A percentile compares a stretch with the other conserved stretches of the same genome.
Evolutionary conservation across 768 basidiomycete genomes (phyloP).

Genomic region (Leccinum sublutescens): DNA sequence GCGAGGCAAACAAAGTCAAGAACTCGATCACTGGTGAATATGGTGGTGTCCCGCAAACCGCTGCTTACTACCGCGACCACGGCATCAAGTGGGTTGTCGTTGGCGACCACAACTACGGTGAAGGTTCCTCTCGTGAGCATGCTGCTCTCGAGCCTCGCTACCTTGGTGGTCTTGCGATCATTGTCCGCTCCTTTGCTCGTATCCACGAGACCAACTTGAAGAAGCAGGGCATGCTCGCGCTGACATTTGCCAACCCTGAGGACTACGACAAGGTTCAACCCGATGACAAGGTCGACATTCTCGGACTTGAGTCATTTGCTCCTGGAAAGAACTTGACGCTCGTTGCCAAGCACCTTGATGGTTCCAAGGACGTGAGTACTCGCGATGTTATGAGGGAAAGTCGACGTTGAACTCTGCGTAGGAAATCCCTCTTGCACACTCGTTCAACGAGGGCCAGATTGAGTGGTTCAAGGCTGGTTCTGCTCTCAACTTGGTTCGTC

Average conservation of each 20-base stretch:
- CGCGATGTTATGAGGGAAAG: neutral
- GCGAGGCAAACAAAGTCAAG: conserved; percentile 93
- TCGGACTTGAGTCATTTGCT: conserved; percentile 84
- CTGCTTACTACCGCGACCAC: conserved; percentile 82
- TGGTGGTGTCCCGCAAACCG: conserved; percentile 82
- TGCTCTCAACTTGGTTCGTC: conserved; percentile 79
- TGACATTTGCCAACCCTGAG: conserved; percentile 87
- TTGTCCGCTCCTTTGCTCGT: conserved; percentile 94
- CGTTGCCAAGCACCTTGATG: conserved; percentile 79
- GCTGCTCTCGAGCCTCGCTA: conserved; percentile 95
- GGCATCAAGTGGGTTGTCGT: conserved; percentile 97
- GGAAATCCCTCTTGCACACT: conserved; percentile 81
- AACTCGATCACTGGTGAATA: conserved; percentile 87
- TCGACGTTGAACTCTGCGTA: conserved; percentile 30
- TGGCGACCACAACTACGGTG: conserved; percentile 95
- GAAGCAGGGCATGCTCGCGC: conserved; percentile 98
- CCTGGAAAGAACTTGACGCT: conserved; percentile 91
- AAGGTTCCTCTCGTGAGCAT: conserved; percentile 97
- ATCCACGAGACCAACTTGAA: conserved; percentile 99
- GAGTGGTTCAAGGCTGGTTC: conserved; percentile 99
- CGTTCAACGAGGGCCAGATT: conserved; percentile 97
- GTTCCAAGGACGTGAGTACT: conserved; percentile 57
- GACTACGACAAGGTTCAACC: conserved; percentile 95
- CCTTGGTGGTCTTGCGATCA: conserved; percentile 94
- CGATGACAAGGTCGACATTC: conserved; percentile 83